A percentile compares a stretch with the other conserved stretches of the same genome.
Evolutionary conservation across 2,329 filamentous ascomycete species (phyloP).

Genomic region (Phaeoacremonium minimum): DNA sequence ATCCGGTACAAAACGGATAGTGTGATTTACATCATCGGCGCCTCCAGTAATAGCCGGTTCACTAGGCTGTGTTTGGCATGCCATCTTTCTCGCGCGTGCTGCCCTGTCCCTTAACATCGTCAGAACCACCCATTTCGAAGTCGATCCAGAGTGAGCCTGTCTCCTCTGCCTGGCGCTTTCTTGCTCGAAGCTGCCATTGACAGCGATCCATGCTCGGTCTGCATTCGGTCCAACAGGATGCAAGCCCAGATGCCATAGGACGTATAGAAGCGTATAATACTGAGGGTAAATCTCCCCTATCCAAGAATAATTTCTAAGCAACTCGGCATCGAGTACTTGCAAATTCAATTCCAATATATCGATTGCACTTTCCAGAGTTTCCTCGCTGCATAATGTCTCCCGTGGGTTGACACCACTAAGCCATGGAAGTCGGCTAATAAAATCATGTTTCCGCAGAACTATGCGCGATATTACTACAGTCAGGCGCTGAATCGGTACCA

Average conservation of each 20-base stretch:
- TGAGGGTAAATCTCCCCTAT: conserved; percentile 32
- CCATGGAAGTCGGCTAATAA: not conserved
- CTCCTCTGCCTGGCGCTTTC: conserved; percentile 8
- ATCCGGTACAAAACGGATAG: not conserved
- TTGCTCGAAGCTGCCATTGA: conserved; percentile 14
- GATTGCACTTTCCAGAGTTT: conserved; percentile 23
- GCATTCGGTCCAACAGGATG: conserved; percentile 22
- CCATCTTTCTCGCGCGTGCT: conserved; percentile 12
- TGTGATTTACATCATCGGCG: no score
- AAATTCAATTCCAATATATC: conserved; percentile 25
- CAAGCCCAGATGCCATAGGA: conserved; percentile 37
- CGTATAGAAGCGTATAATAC: conserved; percentile 36
- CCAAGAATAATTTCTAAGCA: conserved; percentile 32
- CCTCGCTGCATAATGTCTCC: conserved; percentile 7
- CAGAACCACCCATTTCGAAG: conserved; percentile 24
- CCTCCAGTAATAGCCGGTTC: conserved; percentile 3
- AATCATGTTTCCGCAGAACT: not conserved
- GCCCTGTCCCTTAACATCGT: conserved; percentile 24
- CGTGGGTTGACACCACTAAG: conserved; percentile 1
- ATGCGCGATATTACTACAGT: conserved; percentile 13
- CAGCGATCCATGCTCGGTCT: conserved; percentile 25
- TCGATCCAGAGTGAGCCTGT: conserved; percentile 10
- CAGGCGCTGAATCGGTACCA: conserved; percentile 32
- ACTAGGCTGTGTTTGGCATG: not conserved
- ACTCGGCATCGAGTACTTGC: conserved; percentile 25